Percentiles rank a stretch among this genome's conserved stretches.
phyloP scores from a whole-genome alignment of 768 basidiomycete genomes.

The Podaxis sp. region DNA sequence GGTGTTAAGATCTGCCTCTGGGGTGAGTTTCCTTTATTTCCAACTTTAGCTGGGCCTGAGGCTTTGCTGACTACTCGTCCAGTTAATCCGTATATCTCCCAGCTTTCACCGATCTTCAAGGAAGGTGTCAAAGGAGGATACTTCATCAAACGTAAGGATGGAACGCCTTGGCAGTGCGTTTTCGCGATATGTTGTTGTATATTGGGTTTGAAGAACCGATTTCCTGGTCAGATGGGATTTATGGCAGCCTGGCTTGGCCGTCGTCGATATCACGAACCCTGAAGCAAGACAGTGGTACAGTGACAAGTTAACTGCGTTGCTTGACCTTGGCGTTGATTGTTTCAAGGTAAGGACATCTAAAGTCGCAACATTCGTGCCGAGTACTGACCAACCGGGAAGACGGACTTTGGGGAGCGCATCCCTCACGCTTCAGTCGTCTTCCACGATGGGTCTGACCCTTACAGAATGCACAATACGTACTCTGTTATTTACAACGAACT shows the following conservation, averaged over 20 bases:
- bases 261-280: conserved; percentile 59
- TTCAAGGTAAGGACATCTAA: conserved; percentile 44
- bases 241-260: conserved; percentile 39
- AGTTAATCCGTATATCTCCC: conserved; percentile 78
- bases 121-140: conserved; percentile 66
- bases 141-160: conserved; percentile 66
- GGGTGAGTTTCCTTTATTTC: conserved; percentile 36
- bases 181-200: conserved; percentile 8
- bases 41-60: neutral
- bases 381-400: conserved; percentile 29
- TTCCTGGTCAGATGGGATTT: conserved; percentile 20
- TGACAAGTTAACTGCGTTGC: conserved; percentile 41
- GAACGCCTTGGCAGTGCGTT: conserved; percentile 62
- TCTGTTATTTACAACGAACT: conserved; percentile 65
- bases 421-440: conserved; percentile 60
- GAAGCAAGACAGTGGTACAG: conserved; percentile 53
- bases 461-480: conserved; percentile 70
- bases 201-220: neutral
- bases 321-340: conserved; percentile 52
- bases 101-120: conserved; percentile 62
- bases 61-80: neutral
- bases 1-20: conserved; percentile 71
- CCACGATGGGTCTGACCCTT: conserved; percentile 65
- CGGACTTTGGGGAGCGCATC: conserved; percentile 76
- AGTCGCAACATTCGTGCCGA: neutral